These are phyloP conservation scores for Dispira simplex DNA, from an alignment of 192 early-diverging fungal species.

Conservation along the genomic window DNA sequence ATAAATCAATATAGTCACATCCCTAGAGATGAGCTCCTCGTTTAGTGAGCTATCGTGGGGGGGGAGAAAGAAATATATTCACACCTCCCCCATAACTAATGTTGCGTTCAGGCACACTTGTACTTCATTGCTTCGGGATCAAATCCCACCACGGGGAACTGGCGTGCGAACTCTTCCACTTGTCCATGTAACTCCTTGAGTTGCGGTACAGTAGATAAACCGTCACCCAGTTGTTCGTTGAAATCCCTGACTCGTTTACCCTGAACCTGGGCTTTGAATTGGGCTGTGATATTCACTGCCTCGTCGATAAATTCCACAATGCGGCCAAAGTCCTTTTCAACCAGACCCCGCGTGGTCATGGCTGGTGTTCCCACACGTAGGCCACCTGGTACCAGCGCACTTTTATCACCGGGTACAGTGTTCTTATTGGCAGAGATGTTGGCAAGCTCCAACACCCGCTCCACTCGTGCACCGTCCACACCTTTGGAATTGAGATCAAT, in stretches of 20 bases:
- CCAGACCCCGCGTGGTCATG: constrained; percentile 90
- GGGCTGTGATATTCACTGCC: constrained; percentile 63
- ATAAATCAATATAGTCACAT: too few relatives aligned
- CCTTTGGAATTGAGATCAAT: constrained; percentile 69
- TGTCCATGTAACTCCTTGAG: constrained; percentile 59
- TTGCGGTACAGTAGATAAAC: constrained; percentile 34
- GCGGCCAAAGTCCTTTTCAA: constrained; percentile 75
- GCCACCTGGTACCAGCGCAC: constrained; percentile 84
- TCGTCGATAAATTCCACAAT: constrained; percentile 78
- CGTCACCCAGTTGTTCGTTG: constrained; percentile 65
- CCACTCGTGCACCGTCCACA: constrained; percentile 91
- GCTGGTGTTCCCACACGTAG: constrained; percentile 92
- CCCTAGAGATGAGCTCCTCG: too few relatives aligned
- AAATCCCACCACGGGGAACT: constrained; percentile 85
- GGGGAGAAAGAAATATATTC: too few relatives aligned
- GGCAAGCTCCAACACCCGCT: constrained; percentile 86
- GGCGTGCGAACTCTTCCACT: constrained; percentile 65
- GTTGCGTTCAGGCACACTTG: constrained; percentile 11
- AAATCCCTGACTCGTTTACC: constrained; percentile 81
- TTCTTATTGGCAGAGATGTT: constrained; percentile 99
- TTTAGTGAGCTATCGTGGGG: too few relatives aligned
- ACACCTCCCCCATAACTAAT: too few relatives aligned
- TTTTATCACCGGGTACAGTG: constrained; percentile 94
- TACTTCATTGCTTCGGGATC: constrained; percentile 49
- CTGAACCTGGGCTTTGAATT: constrained; percentile 42